A percentile compares a stretch with the other conserved stretches of the same genome.
Conservation (phyloP, 208 protist species). For the Crithidia bombi region DNA sequence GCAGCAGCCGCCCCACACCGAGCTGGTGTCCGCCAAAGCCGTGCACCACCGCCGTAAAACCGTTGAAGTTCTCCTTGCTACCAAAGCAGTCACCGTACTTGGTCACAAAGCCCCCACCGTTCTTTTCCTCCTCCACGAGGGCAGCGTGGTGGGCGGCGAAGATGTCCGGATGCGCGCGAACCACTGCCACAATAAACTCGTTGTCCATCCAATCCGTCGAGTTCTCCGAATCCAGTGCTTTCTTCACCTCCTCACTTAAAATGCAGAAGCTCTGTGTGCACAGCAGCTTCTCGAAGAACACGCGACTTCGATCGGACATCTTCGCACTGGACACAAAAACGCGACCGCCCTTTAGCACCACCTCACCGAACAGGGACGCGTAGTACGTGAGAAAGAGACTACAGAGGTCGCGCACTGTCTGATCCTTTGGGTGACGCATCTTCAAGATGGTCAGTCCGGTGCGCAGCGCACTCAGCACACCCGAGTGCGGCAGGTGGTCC, state of each 20-base stretch:
- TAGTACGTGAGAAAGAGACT: slow-evolving; percentile 86
- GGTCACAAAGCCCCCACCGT: slow-evolving; percentile 63
- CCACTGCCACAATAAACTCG: slow-evolving; percentile 82
- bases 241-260: slow-evolving; percentile 61
- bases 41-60: slow-evolving; percentile 66
- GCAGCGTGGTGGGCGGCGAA: slow-evolving; percentile 55
- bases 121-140: slow-evolving; percentile 62
- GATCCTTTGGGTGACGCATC: slow-evolving; percentile 57
- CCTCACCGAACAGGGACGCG: slow-evolving; percentile 67
- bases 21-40: slow-evolving; percentile 69
- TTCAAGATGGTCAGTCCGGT: slow-evolving; percentile 61
- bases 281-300: slow-evolving; percentile 66
- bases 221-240: slow-evolving; percentile 45
- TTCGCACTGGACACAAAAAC: slow-evolving; percentile 37
- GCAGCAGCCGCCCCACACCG: slow-evolving; percentile 34
- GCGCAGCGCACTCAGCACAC: slow-evolving; percentile 64
- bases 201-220: slow-evolving; percentile 79
- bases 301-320: slow-evolving; percentile 14
- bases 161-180: slow-evolving; percentile 55
- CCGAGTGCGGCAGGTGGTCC: slow-evolving; percentile 66
- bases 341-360: slow-evolving; percentile 47
- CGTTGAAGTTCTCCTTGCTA: slow-evolving; percentile 61
- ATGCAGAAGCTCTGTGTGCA: slow-evolving; percentile 72
- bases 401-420: slow-evolving; percentile 73
- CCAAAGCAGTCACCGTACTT: slow-evolving; percentile 74